These are phyloP conservation scores for Hortiboletus flavorubellus DNA, from an alignment of 768 basidiomycete species.

Conservation along the genomic window DNA sequence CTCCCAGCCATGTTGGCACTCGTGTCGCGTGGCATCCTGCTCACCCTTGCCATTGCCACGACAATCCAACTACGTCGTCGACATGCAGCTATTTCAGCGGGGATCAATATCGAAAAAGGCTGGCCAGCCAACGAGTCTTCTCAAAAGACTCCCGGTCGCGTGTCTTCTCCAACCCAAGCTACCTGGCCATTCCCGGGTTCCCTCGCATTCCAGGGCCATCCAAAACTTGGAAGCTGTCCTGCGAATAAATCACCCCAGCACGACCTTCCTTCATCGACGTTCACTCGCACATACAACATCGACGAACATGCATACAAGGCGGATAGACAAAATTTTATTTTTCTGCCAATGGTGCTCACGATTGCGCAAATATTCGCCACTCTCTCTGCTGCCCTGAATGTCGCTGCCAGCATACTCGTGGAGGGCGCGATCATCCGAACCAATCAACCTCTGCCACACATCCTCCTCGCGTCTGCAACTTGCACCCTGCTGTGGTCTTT, in stretches of 20 bases:
- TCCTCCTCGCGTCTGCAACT: slow-evolving; percentile 19
- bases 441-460: not conserved
- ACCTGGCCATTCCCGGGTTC: slow-evolving; percentile 34
- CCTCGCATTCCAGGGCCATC: slow-evolving; percentile 16
- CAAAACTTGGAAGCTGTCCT: not conserved
- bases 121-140: not conserved
- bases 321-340: not conserved
- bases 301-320: not conserved
- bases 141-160: slow-evolving; percentile 11
- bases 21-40: slow-evolving; percentile 19
- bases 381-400: slow-evolving; percentile 22
- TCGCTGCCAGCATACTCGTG: slow-evolving; percentile 13
- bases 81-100: not conserved
- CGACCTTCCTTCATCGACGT: slow-evolving; percentile 2
- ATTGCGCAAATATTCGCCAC: slow-evolving; percentile 22
- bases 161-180: slow-evolving; percentile 29
- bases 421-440: not conserved
- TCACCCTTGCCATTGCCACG: slow-evolving; percentile 14
- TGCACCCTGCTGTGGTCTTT: slow-evolving; percentile 27
- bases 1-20: slow-evolving; percentile 25
- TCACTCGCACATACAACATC: not conserved
- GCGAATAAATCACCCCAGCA: not conserved
- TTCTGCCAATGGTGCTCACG: slow-evolving; percentile 13
- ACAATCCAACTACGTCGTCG: slow-evolving; percentile 5
- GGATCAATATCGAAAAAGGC: slow-evolving; percentile 17